A percentile compares a stretch with the other conserved stretches of the same genome.
phyloP scores from a whole-genome alignment of 768 basidiomycete genomes.

The Xerocomus spinulosus region DNA sequence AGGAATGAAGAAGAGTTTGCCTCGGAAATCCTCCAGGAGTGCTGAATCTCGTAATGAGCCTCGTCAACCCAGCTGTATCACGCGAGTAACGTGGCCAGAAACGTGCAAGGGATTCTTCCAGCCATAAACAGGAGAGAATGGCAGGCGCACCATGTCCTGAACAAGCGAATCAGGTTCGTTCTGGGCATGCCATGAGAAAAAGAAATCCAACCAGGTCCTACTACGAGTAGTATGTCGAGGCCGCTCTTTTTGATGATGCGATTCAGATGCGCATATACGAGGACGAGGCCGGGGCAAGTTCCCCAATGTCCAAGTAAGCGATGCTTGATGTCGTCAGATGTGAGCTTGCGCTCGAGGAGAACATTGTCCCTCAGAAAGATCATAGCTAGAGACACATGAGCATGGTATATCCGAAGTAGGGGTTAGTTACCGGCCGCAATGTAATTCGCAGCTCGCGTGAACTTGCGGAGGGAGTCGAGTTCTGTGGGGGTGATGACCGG shows the following conservation, averaged over 20 bases:
- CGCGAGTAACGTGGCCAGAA: slow-evolving; percentile 59
- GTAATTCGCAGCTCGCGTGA: slow-evolving; percentile 62
- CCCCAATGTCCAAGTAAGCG: slow-evolving; percentile 84
- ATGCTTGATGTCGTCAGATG: slow-evolving; percentile 69
- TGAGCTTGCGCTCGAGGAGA: slow-evolving; percentile 56
- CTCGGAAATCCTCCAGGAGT: slow-evolving; percentile 83
- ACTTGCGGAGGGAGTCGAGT: slow-evolving; percentile 47
- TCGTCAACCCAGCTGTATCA: slow-evolving; percentile 53
- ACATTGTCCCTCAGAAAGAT: slow-evolving; percentile 78
- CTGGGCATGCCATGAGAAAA: neutral
- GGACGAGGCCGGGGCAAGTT: slow-evolving; percentile 71
- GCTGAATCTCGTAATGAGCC: slow-evolving; percentile 71
- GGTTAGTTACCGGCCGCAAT: slow-evolving; percentile 58
- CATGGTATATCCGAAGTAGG: neutral
- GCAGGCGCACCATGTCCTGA: slow-evolving; percentile 81
- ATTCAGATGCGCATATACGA: slow-evolving; percentile 71
- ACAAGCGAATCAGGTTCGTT: neutral
- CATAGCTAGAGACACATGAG: slow-evolving; percentile 49
- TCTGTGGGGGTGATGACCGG: slow-evolving; percentile 47
- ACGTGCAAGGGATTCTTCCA: slow-evolving; percentile 66
- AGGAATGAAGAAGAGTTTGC: slow-evolving; percentile 28
- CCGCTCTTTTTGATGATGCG: slow-evolving; percentile 55
- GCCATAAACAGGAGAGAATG: slow-evolving; percentile 79
- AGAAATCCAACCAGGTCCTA: slow-evolving; percentile 58
- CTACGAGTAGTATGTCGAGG: slow-evolving; percentile 67